Evolutionary conservation across 345 rosid genomes (phyloP).

Genomic region (Camelina neglecta): DNA sequence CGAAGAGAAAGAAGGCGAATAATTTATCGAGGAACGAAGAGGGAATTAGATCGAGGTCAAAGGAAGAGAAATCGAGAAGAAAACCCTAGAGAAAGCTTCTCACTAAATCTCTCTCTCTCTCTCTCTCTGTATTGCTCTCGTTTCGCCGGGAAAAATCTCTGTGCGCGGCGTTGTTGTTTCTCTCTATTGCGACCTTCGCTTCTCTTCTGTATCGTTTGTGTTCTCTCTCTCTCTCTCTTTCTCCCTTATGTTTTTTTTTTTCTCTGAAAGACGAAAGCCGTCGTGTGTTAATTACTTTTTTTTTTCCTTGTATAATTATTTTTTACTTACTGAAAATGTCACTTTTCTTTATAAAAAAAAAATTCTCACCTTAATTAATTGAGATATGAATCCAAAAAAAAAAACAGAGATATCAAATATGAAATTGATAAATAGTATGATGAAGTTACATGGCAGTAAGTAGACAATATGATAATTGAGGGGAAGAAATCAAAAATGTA

Average conservation of each 20-base stretch:
- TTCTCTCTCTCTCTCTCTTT: conserved; percentile 24
- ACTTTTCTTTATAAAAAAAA: no score
- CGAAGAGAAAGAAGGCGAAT: conserved; percentile 3
- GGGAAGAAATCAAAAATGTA: no score
- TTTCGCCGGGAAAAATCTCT: conserved; percentile 45
- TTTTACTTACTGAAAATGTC: neutral
- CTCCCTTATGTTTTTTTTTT: conserved; percentile 48
- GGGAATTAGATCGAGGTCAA: conserved; percentile 54
- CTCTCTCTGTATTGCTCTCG: conserved; percentile 39
- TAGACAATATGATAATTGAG: neutral
- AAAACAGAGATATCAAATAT: no score
- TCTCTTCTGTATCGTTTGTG: conserved; percentile 44
- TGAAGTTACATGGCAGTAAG: neutral
- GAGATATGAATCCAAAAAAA: neutral
- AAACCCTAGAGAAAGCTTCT: conserved; percentile 40
- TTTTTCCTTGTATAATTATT: conserved; percentile 20
- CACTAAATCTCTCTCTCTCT: conserved; percentile 46
- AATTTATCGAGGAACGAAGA: conserved; percentile 21
- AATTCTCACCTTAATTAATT: neutral
- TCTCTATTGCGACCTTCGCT: conserved; percentile 41
- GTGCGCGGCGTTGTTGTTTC: conserved; percentile 31
- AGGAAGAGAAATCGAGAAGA: conserved; percentile 37
- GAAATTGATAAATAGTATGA: neutral
- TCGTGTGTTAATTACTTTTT: conserved; percentile 40
- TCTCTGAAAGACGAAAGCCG: conserved; percentile 64